Conservation (phyloP, 306 rosid species). For the Fragaria vesca region DNA sequence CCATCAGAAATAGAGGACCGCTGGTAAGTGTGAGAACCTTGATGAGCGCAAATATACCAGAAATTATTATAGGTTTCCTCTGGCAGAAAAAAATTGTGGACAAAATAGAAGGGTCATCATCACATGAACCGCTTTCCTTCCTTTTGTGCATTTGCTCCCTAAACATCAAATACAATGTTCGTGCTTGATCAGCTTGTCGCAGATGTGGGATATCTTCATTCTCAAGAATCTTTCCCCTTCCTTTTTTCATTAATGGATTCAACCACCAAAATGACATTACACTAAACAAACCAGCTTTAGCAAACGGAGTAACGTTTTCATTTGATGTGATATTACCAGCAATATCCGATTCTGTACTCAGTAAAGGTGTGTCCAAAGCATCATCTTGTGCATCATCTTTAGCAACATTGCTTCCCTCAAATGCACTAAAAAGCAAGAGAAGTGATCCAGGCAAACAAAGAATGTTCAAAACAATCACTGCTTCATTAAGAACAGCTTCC, state of each 20-base stretch:
- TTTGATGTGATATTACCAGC: neutral
- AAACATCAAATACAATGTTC: slow-evolving; percentile 17
- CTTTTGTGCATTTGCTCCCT: slow-evolving; percentile 10
- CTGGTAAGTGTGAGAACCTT: slow-evolving; percentile 7
- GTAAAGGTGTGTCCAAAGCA: slow-evolving; percentile 17
- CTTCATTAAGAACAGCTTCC: slow-evolving; percentile 6
- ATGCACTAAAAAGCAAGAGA: slow-evolving; percentile 19
- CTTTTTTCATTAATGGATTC: slow-evolving; percentile 34
- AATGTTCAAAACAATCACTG: slow-evolving; percentile 20
- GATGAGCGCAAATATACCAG: slow-evolving; percentile 21
- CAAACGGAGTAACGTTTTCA: slow-evolving; percentile 27
- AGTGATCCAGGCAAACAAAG: slow-evolving; percentile 19
- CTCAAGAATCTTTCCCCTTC: slow-evolving; percentile 21
- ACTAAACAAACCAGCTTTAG: slow-evolving; percentile 24
- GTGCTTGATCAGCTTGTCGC: slow-evolving; percentile 24
- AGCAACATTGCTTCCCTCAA: slow-evolving; percentile 2
- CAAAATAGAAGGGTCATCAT: neutral
- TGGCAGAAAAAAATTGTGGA: slow-evolving; percentile 11
- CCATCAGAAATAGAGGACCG: slow-evolving; percentile 25
- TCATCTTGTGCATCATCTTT: slow-evolving; percentile 9
- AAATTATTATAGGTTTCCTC: slow-evolving; percentile 18
- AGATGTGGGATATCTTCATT: slow-evolving; percentile 24
- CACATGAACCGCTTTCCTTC: slow-evolving; percentile 11
- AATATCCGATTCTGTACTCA: slow-evolving; percentile 2
- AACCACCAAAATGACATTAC: slow-evolving; percentile 34